A percentile compares a stretch with the other conserved stretches of the same genome.
phyloP scores from a whole-genome alignment of 2,329 filamentous ascomycete genomes.

The Fusarium stilboides region DNA sequence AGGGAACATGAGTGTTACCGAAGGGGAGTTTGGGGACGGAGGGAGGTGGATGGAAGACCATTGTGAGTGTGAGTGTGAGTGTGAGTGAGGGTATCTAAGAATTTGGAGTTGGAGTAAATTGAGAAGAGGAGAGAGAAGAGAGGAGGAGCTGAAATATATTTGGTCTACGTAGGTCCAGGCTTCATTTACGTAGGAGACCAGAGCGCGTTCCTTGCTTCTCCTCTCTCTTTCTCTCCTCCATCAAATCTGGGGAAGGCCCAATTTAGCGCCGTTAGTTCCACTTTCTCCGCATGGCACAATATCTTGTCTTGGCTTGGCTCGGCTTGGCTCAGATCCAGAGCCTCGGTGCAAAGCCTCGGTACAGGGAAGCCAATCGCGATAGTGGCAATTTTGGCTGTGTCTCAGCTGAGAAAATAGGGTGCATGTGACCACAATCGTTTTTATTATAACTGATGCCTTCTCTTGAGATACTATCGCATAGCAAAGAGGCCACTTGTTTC shows the following conservation, averaged over 20 bases:
- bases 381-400: not conserved
- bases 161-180: not conserved
- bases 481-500: no score
- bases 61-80: constrained; percentile 42
- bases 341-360: constrained; percentile 23
- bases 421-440: constrained; percentile 3
- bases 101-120: not conserved
- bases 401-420: not conserved
- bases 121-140: not conserved
- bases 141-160: constrained; percentile 31
- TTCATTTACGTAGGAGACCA: not conserved
- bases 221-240: constrained; percentile 6
- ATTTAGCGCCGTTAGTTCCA: constrained; percentile 28
- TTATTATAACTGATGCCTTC: no score
- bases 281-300: constrained; percentile 25
- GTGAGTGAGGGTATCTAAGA: not conserved
- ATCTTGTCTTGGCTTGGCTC: constrained; percentile 22
- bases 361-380: not conserved
- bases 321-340: not conserved
- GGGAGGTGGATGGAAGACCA: constrained; percentile 73
- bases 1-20: constrained; percentile 55
- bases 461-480: no score
- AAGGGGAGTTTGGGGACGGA: constrained; percentile 73
- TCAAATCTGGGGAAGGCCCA: constrained; percentile 35
- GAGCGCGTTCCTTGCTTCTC: not conserved